Conservation (phyloP, 805 yeast species). For the Candida ponderosae region DNA sequence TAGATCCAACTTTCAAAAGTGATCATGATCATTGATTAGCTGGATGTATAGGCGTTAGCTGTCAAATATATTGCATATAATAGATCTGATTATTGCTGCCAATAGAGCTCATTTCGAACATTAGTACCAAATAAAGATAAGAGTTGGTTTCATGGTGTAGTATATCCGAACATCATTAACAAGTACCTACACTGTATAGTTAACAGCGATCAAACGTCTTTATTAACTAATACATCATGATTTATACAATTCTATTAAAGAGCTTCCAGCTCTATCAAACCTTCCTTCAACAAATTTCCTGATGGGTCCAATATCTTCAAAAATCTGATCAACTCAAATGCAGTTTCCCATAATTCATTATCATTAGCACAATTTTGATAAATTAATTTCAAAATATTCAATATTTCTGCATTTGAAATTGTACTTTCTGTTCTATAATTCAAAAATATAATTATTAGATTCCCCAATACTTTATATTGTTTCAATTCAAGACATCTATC, state of each 20-base stretch:
- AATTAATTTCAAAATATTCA: constrained; percentile 17
- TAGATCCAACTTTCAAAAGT: constrained; percentile 52
- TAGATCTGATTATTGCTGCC: no score
- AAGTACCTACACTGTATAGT: no score
- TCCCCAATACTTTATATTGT: constrained; percentile 39
- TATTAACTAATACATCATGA: no score
- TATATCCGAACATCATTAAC: no score
- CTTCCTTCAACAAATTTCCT: constrained; percentile 9
- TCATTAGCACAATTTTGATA: constrained; percentile 19
- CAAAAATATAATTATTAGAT: constrained; percentile 37
- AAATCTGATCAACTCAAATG: constrained; percentile 22
- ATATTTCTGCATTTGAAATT: constrained; percentile 3
- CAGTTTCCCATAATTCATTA: constrained; percentile 22
- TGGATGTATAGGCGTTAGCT: no score
- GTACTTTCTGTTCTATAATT: constrained; percentile 26
- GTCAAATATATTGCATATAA: no score
- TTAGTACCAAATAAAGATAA: no score
- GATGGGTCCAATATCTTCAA: constrained; percentile 20
- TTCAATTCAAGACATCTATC: constrained; percentile 29
- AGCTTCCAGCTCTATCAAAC: background rate
- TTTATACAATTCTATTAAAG: no score
- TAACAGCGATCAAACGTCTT: no score
- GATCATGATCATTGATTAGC: constrained; percentile 18
- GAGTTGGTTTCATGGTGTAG: no score
- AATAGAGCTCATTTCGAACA: no score